Base-by-base conservation (phyloP, 345 rosid species). In the Eucalyptus urophylla region DNA sequence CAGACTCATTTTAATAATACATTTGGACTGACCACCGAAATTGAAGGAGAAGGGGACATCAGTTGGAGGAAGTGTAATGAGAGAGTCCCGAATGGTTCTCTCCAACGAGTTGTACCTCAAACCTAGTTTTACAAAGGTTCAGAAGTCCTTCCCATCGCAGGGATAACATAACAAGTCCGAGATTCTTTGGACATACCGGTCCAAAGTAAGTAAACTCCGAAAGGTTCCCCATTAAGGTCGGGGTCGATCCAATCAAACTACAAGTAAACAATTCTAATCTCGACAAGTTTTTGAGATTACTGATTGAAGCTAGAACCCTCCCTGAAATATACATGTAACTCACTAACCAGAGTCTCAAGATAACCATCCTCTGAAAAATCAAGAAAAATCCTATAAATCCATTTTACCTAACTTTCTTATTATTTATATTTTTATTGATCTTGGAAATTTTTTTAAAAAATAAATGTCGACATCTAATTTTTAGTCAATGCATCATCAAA, bases 261-360 rank as follows among this genome's bases (percentile, higher is more conserved):
- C 93, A 92, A 8, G 0, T 0, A 14, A 27, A 7, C 37, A 90
- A 49, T 12, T 91, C 89, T 80, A 93, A 4, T 69, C 31, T 88
- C 1, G 90, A 89, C 87, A 94, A 72, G 21, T 87, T 80, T 22
- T 12, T 25, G 12, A 92, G 89, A 14, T 80, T 86, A 4, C 91
- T 89, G 3, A 93, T 90, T 51, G 96, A 93, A 50, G 86, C 88
- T 5, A 94, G 95, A 50, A 94, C 13, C 9, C 29, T 12, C 37
- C 93, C 93, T 1, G 90, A 89, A 86, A 93, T 89, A 3, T 33
- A 90, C 10, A 92, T 92, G 8, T 8, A 10, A 16, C 90, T 51
- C 25, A 95, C 92, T 12, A 17, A 43, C 11, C 25, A 94, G 10
- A 11, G 49, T 90, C 85, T 44, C 86, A 40, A 94, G 90, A 88